Evolutionary conservation across 257 asterid genomes (phyloP).

Genomic region (Scutellaria galericulata): DNA sequence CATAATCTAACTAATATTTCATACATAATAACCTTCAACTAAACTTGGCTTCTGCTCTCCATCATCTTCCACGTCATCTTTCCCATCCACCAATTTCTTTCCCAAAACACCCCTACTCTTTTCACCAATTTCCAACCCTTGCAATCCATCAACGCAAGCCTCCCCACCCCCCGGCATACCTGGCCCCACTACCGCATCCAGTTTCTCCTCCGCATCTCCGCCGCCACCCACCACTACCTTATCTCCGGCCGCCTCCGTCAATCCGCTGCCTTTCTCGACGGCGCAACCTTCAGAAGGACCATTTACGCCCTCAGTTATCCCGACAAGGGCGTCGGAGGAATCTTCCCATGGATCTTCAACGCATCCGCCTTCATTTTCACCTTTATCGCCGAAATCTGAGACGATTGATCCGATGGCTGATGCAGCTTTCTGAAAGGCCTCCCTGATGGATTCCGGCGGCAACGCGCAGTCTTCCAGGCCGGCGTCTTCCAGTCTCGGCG

Average conservation of each 20-base stretch:
- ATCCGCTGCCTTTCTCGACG: constrained; percentile 54
- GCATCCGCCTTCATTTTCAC: constrained; percentile 49
- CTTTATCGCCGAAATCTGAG: constrained; percentile 54
- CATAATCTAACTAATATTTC: background rate
- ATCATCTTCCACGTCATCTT: constrained; percentile 42
- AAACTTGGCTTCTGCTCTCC: constrained; percentile 51
- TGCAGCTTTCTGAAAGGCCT: constrained; percentile 88
- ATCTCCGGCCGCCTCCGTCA: constrained; percentile 51
- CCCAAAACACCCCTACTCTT: constrained; percentile 48
- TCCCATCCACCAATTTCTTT: constrained; percentile 29
- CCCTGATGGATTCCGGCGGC: constrained; percentile 76
- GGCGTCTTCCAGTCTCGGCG: constrained; percentile 89
- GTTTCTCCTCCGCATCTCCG: constrained; percentile 32
- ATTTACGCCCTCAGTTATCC: constrained; percentile 41
- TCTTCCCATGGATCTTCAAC: constrained; percentile 67
- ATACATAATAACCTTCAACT: constrained; percentile 49
- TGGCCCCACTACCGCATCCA: constrained; percentile 47
- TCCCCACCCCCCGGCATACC: constrained; percentile 44
- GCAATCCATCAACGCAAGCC: constrained; percentile 69
- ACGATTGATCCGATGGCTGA: constrained; percentile 63
- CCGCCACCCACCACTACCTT: constrained; percentile 49
- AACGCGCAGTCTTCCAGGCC: constrained; percentile 95
- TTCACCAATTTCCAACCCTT: constrained; percentile 63
- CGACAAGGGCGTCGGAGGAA: constrained; percentile 60
- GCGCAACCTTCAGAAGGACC: constrained; percentile 52